phyloP scores from a whole-genome alignment of 768 basidiomycete species.

The Amanita rubescens region DNA sequence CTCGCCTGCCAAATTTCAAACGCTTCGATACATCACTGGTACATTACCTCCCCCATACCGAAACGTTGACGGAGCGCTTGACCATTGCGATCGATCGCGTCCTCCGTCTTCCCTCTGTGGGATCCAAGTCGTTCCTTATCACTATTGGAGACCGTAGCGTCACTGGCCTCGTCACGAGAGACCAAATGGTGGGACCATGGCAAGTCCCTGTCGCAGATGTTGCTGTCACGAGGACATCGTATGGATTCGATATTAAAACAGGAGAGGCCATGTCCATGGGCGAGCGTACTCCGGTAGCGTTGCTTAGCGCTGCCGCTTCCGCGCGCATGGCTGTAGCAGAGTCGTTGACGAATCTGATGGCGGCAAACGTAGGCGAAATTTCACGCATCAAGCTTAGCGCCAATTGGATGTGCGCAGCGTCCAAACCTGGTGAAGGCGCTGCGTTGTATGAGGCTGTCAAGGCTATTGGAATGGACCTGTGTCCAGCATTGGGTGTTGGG shows the following conservation, averaged over 20 bases:
- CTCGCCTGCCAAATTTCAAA: constrained; percentile 28
- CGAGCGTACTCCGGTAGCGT: constrained; percentile 88
- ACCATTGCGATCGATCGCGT: constrained; percentile 69
- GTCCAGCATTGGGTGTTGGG: constrained; percentile 86
- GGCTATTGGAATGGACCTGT: constrained; percentile 89
- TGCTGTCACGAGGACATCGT: constrained; percentile 90
- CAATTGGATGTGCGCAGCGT: constrained; percentile 99
- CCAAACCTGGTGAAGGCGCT: constrained; percentile 81
- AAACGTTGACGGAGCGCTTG: constrained; percentile 40
- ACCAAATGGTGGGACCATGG: constrained; percentile 99
- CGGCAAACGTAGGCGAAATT: constrained; percentile 66
- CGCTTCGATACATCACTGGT: constrained; percentile 68
- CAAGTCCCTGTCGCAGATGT: constrained; percentile 98
- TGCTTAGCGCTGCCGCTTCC: constrained; percentile 82
- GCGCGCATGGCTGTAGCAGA: constrained; percentile 96
- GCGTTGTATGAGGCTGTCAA: constrained; percentile 85
- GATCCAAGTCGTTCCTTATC: constrained; percentile 94
- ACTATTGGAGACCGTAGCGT: constrained; percentile 96
- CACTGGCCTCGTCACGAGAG: constrained; percentile 89
- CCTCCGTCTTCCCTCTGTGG: constrained; percentile 86
- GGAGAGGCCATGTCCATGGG: constrained; percentile 99
- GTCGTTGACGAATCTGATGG: constrained; percentile 84
- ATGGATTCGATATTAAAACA: constrained; percentile 75
- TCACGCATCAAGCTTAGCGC: constrained; percentile 88
- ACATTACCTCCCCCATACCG: constrained; percentile 48